Evolutionary conservation across 805 yeast species (phyloP).

Genomic region (Pichia exigua): DNA sequence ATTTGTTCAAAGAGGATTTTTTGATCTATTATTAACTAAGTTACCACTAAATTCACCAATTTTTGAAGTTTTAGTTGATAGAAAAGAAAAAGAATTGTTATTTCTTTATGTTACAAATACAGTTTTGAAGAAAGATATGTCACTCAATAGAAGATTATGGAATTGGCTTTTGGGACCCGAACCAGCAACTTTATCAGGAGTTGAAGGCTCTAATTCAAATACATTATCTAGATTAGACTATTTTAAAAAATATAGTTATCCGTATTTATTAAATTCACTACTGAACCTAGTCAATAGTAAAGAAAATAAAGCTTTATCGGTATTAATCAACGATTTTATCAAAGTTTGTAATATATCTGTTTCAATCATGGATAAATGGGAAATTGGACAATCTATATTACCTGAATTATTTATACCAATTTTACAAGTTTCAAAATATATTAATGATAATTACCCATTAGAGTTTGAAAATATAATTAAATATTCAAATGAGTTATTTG

Average conservation of each 20-base stretch:
- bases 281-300: constrained; percentile 36
- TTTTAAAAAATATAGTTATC: constrained; percentile 51
- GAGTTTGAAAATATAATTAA: constrained; percentile 40
- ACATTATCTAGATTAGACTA: constrained; percentile 39
- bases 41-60: constrained; percentile 58
- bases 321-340: constrained; percentile 28
- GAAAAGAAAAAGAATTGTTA: constrained; percentile 49
- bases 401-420: constrained; percentile 66
- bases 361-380: constrained; percentile 90
- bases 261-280: constrained; percentile 45
- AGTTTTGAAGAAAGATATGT: constrained; percentile 82
- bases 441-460: constrained; percentile 15
- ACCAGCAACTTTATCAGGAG: background rate
- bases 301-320: constrained; percentile 14
- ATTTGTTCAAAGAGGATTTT: constrained; percentile 79
- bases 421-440: constrained; percentile 37
- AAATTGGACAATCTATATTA: constrained; percentile 68
- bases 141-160: constrained; percentile 90
- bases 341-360: constrained; percentile 58
- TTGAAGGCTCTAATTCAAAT: constrained; percentile 5
- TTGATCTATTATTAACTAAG: constrained; percentile 67
- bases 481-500: constrained; percentile 66
- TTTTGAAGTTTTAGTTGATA: constrained; percentile 38
- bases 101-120: constrained; percentile 59
- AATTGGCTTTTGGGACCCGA: constrained; percentile 81